A percentile compares a stretch with the other conserved stretches of the same genome.
Evolutionary conservation across 331 rosid genomes (phyloP).

Genomic region (Acacia concinna): DNA sequence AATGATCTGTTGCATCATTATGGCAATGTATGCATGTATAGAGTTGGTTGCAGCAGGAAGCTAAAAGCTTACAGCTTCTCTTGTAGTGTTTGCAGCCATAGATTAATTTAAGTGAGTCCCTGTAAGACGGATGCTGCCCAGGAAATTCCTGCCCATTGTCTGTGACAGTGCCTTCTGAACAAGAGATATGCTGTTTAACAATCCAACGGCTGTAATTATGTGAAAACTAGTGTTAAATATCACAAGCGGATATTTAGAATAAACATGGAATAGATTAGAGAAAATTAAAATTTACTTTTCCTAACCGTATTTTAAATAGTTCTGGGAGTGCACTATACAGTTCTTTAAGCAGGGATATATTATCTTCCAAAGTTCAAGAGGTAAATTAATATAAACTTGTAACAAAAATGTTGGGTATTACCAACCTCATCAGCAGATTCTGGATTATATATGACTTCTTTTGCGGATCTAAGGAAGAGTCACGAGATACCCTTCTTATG

Average conservation of each 20-base stretch:
- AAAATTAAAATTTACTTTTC: constrained; percentile 17
- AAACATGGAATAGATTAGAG: constrained; percentile 21
- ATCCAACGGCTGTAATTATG: constrained; percentile 84
- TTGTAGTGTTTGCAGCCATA: constrained; percentile 93
- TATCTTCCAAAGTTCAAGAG: constrained; percentile 5
- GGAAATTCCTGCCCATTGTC: constrained; percentile 56
- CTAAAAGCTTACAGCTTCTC: constrained; percentile 85
- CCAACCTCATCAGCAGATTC: constrained; percentile 78
- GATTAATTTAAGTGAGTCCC: constrained; percentile 54
- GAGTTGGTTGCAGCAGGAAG: constrained; percentile 89
- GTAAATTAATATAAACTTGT: background rate
- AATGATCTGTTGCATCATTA: constrained; percentile 71
- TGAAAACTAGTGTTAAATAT: constrained; percentile 36
- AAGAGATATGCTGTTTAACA: constrained; percentile 57
- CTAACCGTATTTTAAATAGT: background rate
- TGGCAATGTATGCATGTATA: constrained; percentile 88
- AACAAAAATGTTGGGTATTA: constrained; percentile 25
- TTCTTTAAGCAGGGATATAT: constrained; percentile 4
- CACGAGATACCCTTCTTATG: constrained; percentile 69
- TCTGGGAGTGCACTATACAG: background rate
- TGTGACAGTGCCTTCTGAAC: constrained; percentile 38
- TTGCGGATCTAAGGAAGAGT: constrained; percentile 69
- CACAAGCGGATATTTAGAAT: constrained; percentile 3
- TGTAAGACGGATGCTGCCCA: constrained; percentile 74
- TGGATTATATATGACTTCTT: constrained; percentile 75